Evolutionary conservation across 2,329 filamentous ascomycete genomes (phyloP), one percentile per base, ranked within the genome.

Genomic region (Leptographium lundbergii): DNA sequence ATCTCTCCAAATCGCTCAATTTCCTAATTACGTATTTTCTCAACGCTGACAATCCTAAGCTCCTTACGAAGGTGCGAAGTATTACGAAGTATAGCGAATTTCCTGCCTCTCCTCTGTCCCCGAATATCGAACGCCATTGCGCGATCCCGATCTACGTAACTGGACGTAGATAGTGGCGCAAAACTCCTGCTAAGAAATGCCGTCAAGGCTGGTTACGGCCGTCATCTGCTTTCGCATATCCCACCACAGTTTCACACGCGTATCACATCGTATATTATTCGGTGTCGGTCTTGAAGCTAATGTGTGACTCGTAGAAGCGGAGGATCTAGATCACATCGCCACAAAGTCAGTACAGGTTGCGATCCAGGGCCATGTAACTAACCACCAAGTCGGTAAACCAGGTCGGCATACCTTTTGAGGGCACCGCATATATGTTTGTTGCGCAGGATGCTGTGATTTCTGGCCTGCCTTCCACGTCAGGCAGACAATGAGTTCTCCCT

Each of bases 401-500:
- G 9, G 7, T 47, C 45, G n/a, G 9, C 59, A 29, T 69, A 87
- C 86, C 78, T 86, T 88, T 67, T 92, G 88, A 0, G 89, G 89
- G 64, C 87, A 91, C 65, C 89, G 85, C 66, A 84, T 79, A 66
- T 91, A 88, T 9, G 91, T 79, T 17, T 85, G 77, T 24, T 76
- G 70, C 19, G 88, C 82, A 11, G 82, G 78, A 66, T 92, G 88
- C 67, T 88, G 84, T 1, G 87, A 88, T 74, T 89, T 91, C 54
- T 81, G 76, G 10, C 83, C 84, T 61, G 86, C 84, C 65, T 84
- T 85, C 88, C 89, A 92, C 14, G 82, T 81, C 36, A 91, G 72
- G 65, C 86, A 89, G 1, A 87, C 87, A 36, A 83, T 77, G 17
- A 89, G 74, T 61, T 77, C 79, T 22, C 78, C 80, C 4, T 79